Base-by-base conservation (phyloP, 1,284 basidiomycete genomes). In the Trametes hirsuta region DNA sequence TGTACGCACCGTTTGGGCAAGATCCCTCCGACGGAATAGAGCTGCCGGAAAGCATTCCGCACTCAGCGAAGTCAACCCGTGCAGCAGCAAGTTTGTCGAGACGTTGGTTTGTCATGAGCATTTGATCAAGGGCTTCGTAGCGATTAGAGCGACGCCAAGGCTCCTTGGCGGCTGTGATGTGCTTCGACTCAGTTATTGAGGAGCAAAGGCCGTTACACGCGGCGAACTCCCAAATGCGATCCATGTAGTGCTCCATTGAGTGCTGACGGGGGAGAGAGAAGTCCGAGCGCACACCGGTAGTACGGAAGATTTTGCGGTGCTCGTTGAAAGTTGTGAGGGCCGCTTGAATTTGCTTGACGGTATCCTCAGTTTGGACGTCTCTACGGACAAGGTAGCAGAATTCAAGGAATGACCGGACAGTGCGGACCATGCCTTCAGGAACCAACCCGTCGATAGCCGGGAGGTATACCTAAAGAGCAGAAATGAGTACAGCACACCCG, bases 111-210 rank as follows among this genome's bases (percentile, higher is more conserved):
- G 62, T 69, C 3, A 60, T 40, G 0, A 72, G 55, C 55, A 72
- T 71, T 44, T 71, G 70, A 0, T 53, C 59, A 3, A 71, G 66
- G 1, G 67, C 55, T 2, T 70, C 53, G 22, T 61, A 56, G 6
- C 55, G 50, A 34, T 57, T 72, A 0, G 67, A 70, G 1, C 61
- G 58, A 0, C 66, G 58, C 67, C 68, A 72, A 0, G 69, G 70
- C 21, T 66, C 55, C 51, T 71, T 71, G 25, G 69, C 66, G 0
- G 69, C 69, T 2, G 52, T 60, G 42, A 70, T 71, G 42, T 71
- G 70, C 36, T 65, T 66, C 0, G 63, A 55, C 48, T 71, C 70
- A 2, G 66, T 71, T 11, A 71, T 70, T 0, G 67, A 71, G 0
- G 68, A 62, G 47, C 66, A 70, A 5, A 71, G 63, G 6, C 70